Base-by-base conservation (phyloP, 78 protist genomes). In the Dictyostelium firmibasis region DNA sequence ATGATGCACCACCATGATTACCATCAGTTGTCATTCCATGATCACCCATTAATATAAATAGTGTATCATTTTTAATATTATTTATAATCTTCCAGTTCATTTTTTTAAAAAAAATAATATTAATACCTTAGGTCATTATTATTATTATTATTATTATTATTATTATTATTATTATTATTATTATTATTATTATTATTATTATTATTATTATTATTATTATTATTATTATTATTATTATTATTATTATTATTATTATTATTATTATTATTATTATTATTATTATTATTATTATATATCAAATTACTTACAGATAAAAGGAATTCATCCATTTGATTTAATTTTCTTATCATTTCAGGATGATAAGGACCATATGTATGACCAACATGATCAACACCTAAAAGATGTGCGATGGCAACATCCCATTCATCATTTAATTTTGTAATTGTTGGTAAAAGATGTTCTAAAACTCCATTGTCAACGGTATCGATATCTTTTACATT, bases 301-400 rank as follows among this genome's bases (percentile, higher is more conserved):
- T 43, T 33, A 38, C 88, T 78, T 82, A 93, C 95, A 23, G 91
- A 20, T 79, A 36, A 29, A 78, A 96, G 60, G 70, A 76, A 85
- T 29, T 43, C 82, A 53, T 67, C 75, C 85, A 91, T 57, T 25
- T 91, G 88, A 20, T 81, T 27, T 25, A 97, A 41, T 83, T 99
- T 99, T 57, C 57, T 83, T 25, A 75, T 50, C 99, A 99, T 98
- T 57, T 50, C 96, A 11, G 97, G 98, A 78, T 96, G 97, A 78
- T 92, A 18, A 9, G 97, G 96, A 27, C 98, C 97, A 72, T 72
- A 92, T 13, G 96, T 50, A 85, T 99, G 99, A 27, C 99, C 99
- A 13, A 96, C 94, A 96, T 99, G 99, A 86, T 99, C 99, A 62
- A 98, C 98, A 31, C 99, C 99, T n/a, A 99, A 91, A 31, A 98